These are phyloP conservation scores for Acorus gramineus DNA, from an alignment of 106 monocot genomes.

Conservation along the genomic window DNA sequence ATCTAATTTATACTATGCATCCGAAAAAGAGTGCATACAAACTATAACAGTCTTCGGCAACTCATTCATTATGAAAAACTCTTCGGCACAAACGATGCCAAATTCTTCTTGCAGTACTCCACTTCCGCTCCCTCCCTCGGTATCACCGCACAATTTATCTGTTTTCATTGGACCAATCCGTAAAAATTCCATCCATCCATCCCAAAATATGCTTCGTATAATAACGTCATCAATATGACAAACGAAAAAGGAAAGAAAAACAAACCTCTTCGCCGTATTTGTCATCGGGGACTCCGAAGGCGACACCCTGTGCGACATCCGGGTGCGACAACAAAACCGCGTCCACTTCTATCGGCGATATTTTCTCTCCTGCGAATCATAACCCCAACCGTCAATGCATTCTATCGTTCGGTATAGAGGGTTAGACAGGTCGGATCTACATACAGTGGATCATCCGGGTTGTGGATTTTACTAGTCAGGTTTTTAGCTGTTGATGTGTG, in stretches of 20 bases:
- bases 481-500: too few species aligned
- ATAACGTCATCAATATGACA: too few species aligned
- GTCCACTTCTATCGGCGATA: conserved; percentile 94
- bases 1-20: too few species aligned
- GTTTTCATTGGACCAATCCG: background rate
- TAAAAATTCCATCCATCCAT: background rate
- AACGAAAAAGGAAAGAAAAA: background rate
- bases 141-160: conserved; percentile 88
- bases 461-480: too few species aligned
- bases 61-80: conserved; percentile 50
- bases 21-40: too few species aligned
- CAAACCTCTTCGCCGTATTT: conserved; percentile 93
- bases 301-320: conserved; percentile 65
- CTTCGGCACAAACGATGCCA: conserved; percentile 86
- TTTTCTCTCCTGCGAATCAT: conserved; percentile 65
- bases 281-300: conserved; percentile 85
- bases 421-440: too few species aligned
- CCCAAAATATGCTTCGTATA: background rate
- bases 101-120: conserved; percentile 58
- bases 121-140: conserved; percentile 41
- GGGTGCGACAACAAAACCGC: conserved; percentile 72
- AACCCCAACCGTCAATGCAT: background rate
- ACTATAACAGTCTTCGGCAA: conserved; percentile 89
- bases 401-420: too few species aligned
- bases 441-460: too few species aligned